A percentile compares a stretch with the other conserved stretches of the same genome.
Evolutionary conservation across 2,329 filamentous ascomycete genomes (phyloP).

Genomic region (Fusarium phyllophilum): DNA sequence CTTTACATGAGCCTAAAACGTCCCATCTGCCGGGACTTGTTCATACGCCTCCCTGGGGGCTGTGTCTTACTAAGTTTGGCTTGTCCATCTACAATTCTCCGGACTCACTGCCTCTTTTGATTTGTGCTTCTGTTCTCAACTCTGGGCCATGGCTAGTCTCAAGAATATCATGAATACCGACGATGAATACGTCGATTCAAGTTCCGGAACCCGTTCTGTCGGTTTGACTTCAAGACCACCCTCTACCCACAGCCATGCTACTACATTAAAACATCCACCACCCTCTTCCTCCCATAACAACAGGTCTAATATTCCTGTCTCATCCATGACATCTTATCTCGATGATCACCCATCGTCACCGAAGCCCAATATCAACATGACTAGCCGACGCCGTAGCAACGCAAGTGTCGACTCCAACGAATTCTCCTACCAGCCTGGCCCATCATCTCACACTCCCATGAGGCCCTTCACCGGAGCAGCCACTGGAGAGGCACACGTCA

Average conservation of each 20-base stretch:
- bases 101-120: constrained; percentile 47
- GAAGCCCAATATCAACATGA: constrained; percentile 43
- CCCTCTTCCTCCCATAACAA: constrained; percentile 48
- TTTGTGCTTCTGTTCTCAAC: constrained; percentile 53
- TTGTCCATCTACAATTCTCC: constrained; percentile 43
- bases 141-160: constrained; percentile 62
- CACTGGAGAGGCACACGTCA: constrained; percentile 55
- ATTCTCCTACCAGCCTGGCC: constrained; percentile 45
- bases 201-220: constrained; percentile 58
- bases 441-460: constrained; percentile 46
- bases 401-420: constrained; percentile 63
- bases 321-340: constrained; percentile 42
- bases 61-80: constrained; percentile 60
- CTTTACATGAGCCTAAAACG: constrained; percentile 47
- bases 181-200: constrained; percentile 57
- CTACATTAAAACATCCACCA: constrained; percentile 46
- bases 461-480: constrained; percentile 53
- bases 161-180: constrained; percentile 67
- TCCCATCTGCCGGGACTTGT: constrained; percentile 39
- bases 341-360: constrained; percentile 39
- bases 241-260: constrained; percentile 54
- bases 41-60: constrained; percentile 54
- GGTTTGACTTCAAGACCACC: constrained; percentile 51
- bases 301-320: constrained; percentile 49
- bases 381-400: constrained; percentile 55